Base-by-base conservation (phyloP, 2,329 filamentous ascomycete genomes). In the Nothopassalora personata region DNA sequence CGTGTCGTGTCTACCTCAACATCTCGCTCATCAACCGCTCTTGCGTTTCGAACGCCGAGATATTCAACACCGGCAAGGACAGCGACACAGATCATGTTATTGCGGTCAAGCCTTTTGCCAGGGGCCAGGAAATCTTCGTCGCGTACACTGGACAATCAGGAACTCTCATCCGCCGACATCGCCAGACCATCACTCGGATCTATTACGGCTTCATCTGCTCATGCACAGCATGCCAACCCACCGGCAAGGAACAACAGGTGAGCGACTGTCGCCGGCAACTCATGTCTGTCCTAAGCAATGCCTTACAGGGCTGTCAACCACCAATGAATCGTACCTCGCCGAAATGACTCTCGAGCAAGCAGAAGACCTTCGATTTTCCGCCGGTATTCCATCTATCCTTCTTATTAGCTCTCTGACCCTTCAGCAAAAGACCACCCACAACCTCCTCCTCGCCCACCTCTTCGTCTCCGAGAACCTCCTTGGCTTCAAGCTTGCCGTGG, bases 111-210 rank as follows among this genome's bases (percentile, higher is more conserved):
- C 43, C 50, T 30, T 55, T 62, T 28, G 54, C 52, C 23, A 47
- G 55, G 28, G 60, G 57, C 33, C 57, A 62, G 18, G 60, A 62
- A 48, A 45, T 62, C 33, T 55, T 33, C 19, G 53, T 60, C 46
- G 23, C 27, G n/a, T 62, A 62, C 31, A 53, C 50, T 18, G n/a
- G 27, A 11, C n/a, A 30, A 1, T 43, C 52, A 10, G 46, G 39
- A 31, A 33, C 3, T n/a, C 31, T 52, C 52, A 49, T 36, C 46
- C 23, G 27, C 18, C 18, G 46, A 13, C 43, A 50, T 18, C 51
- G 52, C n/a, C 27, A 45, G n/a, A 59, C 27, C 23, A 30, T 50
- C 11, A 15, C 47, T 11, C 52, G 48, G 5, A 27, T 48, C 11
- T 59, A 59, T 36, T 56, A 52, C 31, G 57, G 53, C 31, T 59